Evolutionary conservation across 2,329 filamentous ascomycete genomes (phyloP).

Genomic region (Beauveria sp.): DNA sequence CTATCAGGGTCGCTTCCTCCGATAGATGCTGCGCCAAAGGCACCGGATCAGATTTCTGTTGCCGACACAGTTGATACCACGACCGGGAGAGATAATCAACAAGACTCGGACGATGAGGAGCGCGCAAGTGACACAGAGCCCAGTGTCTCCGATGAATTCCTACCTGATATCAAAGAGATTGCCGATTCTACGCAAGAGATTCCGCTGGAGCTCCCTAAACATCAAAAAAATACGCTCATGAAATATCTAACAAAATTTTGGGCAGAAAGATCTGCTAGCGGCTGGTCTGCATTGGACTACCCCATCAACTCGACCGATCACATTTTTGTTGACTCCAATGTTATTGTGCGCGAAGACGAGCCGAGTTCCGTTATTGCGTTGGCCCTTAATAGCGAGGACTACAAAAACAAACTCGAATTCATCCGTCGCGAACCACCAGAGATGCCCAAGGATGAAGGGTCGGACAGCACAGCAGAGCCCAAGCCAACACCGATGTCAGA

Average conservation of each 20-base stretch:
- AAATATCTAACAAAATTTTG: conserved; percentile 97
- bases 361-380: conserved; percentile 94
- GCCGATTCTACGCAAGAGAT: conserved; percentile 54
- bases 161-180: conserved; percentile 55
- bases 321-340: conserved; percentile 93
- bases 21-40: conserved; percentile 16
- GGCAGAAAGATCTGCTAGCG: conserved; percentile 93
- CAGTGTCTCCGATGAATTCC: conserved; percentile 59
- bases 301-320: conserved; percentile 83
- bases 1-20: conserved; percentile 18
- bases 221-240: conserved; percentile 88
- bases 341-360: conserved; percentile 95
- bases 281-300: conserved; percentile 89
- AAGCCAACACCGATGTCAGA: conserved; percentile 28
- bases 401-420: conserved; percentile 67
- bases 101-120: conserved; percentile 62
- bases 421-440: conserved; percentile 50
- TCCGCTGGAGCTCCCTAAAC: conserved; percentile 72
- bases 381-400: conserved; percentile 80
- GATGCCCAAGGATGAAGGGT: conserved; percentile 29
- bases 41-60: conserved; percentile 19
- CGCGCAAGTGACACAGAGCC: conserved; percentile 65
- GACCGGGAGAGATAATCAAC: conserved; percentile 34
- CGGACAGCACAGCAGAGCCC: conserved; percentile 20
- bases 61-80: conserved; percentile 23